phyloP scores from a whole-genome alignment of 1,284 basidiomycete genomes.

The Naganishia liquefaciens region DNA sequence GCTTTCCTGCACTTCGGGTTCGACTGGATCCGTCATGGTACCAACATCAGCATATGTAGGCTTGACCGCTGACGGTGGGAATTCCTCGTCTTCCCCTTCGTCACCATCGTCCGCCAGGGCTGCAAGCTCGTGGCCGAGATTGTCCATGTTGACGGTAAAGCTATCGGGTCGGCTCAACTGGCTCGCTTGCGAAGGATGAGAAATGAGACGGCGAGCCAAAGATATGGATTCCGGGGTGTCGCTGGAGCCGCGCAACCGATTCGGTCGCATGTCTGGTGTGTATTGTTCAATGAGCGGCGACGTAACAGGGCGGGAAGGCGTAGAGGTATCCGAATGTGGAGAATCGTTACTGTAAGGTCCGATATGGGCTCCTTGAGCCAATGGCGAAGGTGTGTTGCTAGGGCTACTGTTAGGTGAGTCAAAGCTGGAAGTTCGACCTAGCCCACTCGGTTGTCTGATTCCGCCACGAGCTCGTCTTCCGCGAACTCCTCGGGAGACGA shows the following conservation, averaged over 20 bases:
- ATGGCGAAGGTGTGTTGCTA: slow-evolving; percentile 13
- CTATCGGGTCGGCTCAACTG: slow-evolving; percentile 25
- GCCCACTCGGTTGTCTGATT: slow-evolving; percentile 14
- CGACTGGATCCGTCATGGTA: slow-evolving; percentile 45
- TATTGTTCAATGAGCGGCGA: slow-evolving; percentile 18
- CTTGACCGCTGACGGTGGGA: slow-evolving; percentile 1
- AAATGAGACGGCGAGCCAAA: slow-evolving; percentile 18
- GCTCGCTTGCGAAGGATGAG: slow-evolving; percentile 9
- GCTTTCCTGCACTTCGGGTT: background rate
- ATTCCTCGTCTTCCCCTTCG: slow-evolving; percentile 13
- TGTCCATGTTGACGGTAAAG: slow-evolving; percentile 35
- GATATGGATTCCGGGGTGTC: slow-evolving; percentile 20
- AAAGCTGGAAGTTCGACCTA: slow-evolving; percentile 19
- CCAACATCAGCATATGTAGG: slow-evolving; percentile 38
- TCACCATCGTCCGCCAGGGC: slow-evolving; percentile 37
- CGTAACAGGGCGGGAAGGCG: slow-evolving; percentile 6
- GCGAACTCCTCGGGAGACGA: slow-evolving; percentile 27
- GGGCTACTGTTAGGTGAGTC: slow-evolving; percentile 24
- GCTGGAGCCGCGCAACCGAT: slow-evolving; percentile 2
- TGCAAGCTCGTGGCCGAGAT: slow-evolving; percentile 47
- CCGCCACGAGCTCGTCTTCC: slow-evolving; percentile 44
- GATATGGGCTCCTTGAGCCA: background rate
- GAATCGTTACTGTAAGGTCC: background rate
- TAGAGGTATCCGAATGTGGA: slow-evolving; percentile 22
- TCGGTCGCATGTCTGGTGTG: slow-evolving; percentile 1